Conservation (phyloP, 2,329 filamentous ascomycete species). For the Colletotrichum musae region DNA sequence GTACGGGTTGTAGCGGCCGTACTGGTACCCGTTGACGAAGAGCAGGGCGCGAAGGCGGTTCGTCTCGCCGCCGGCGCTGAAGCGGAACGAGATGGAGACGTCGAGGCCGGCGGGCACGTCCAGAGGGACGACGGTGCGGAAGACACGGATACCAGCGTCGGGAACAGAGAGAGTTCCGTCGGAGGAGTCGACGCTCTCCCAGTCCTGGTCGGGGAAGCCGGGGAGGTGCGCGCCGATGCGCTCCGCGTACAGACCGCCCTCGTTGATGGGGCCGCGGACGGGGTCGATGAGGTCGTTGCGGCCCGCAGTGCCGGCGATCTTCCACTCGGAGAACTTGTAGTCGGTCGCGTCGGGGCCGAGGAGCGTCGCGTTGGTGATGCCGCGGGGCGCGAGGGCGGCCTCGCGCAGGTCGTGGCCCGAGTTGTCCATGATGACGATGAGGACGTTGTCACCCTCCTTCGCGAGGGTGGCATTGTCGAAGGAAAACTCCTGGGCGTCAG, state of each 20-base stretch:
- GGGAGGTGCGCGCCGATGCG: slow-evolving; percentile 72
- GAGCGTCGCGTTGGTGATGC: slow-evolving; percentile 67
- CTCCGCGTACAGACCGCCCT: slow-evolving; percentile 72
- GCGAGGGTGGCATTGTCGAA: slow-evolving; percentile 65
- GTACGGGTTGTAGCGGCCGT: slow-evolving; percentile 71
- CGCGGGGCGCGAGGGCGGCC: slow-evolving; percentile 62
- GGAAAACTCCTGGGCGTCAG: slow-evolving; percentile 58
- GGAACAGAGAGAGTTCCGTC: slow-evolving; percentile 57
- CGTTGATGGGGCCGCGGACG: slow-evolving; percentile 68
- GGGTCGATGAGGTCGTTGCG: slow-evolving; percentile 67
- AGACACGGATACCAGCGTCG: slow-evolving; percentile 68
- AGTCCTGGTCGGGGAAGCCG: slow-evolving; percentile 64
- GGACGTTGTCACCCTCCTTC: slow-evolving; percentile 57
- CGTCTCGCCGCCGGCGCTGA: slow-evolving; percentile 60
- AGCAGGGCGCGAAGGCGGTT: slow-evolving; percentile 65
- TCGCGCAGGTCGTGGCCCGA: slow-evolving; percentile 71
- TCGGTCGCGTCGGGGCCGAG: slow-evolving; percentile 50
- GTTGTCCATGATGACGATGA: slow-evolving; percentile 72
- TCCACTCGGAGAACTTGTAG: slow-evolving; percentile 67
- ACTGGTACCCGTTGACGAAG: slow-evolving; percentile 77
- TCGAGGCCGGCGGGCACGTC: slow-evolving; percentile 66
- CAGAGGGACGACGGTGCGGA: slow-evolving; percentile 67
- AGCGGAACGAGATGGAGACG: slow-evolving; percentile 68
- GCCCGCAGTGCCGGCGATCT: slow-evolving; percentile 70
- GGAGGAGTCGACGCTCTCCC: slow-evolving; percentile 51